Percentiles rank a stretch among this genome's conserved stretches.
These are phyloP conservation scores for Vaccinium macrocarpon DNA, from an alignment of 148 eudicot genomes.

Conservation along the genomic window DNA sequence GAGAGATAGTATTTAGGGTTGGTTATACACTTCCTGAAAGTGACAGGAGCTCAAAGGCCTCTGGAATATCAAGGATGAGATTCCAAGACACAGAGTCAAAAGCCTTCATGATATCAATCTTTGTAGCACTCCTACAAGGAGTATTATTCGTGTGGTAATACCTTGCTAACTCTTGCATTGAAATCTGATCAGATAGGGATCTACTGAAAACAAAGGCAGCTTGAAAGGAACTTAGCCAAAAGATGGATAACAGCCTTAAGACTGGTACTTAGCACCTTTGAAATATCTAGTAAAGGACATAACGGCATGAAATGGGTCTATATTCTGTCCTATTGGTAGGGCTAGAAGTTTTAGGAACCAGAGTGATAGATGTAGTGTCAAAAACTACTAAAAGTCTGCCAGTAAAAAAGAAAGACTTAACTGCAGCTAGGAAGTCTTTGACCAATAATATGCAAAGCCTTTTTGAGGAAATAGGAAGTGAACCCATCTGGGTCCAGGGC, in stretches of 20 bases:
- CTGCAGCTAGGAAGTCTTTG: not conserved
- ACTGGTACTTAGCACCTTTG: not conserved
- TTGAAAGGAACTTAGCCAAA: not conserved
- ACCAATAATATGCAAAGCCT: not conserved
- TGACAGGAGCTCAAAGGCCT: not conserved
- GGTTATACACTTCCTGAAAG: not conserved
- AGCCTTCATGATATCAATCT: conserved; percentile 1
- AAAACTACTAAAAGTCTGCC: not conserved
- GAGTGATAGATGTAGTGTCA: not conserved
- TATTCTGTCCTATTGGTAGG: not conserved
- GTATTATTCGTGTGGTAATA: not conserved
- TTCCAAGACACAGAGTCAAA: not conserved
- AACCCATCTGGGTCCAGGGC: not conserved
- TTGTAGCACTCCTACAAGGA: not conserved
- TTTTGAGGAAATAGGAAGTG: not conserved
- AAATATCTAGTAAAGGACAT: not conserved
- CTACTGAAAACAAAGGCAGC: not conserved
- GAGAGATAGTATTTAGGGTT: not conserved
- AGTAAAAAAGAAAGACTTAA: not conserved
- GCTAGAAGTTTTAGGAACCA: not conserved
- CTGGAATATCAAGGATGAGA: not conserved
- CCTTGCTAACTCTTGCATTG: not conserved
- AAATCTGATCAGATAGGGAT: not conserved
- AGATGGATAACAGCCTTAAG: not conserved
- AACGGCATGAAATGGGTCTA: not conserved